Evolutionary conservation across 192 early-diverging fungal genomes (phyloP).

Genomic region (Fimicolochytrium jonesii): DNA sequence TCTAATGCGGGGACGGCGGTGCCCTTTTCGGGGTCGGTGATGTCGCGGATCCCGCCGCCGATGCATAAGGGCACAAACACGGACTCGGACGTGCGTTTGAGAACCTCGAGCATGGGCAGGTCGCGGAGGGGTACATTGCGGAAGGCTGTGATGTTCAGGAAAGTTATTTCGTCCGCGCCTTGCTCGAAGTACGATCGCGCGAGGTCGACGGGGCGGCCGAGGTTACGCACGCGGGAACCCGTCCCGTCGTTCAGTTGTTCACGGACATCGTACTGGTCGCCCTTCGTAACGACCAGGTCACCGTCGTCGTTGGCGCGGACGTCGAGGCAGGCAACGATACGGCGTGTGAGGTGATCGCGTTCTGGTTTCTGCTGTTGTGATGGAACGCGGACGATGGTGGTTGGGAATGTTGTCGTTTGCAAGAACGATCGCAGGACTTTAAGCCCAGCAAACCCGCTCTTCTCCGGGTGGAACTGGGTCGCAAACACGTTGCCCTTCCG

Average conservation of each 20-base stretch:
- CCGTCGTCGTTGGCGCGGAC: slow-evolving; percentile 95
- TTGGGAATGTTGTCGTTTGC: slow-evolving; percentile 25
- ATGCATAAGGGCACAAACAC: slow-evolving; percentile 99
- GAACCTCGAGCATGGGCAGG: slow-evolving; percentile 93
- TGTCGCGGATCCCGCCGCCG: slow-evolving; percentile 95
- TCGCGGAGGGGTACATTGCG: slow-evolving; percentile 85
- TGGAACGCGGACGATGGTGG: not conserved
- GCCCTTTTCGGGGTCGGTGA: slow-evolving; percentile 76
- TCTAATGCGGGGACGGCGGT: slow-evolving; percentile 68
- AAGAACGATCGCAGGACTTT: slow-evolving; percentile 79
- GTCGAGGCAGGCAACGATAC: slow-evolving; percentile 96
- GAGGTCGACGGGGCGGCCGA: slow-evolving; percentile 96
- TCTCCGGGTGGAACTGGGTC: slow-evolving; percentile 99
- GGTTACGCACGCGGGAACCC: slow-evolving; percentile 75
- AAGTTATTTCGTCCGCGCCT: slow-evolving; percentile 97
- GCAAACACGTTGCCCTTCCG: slow-evolving; percentile 86
- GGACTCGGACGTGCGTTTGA: slow-evolving; percentile 75
- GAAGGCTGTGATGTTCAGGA: slow-evolving; percentile 99
- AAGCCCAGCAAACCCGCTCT: slow-evolving; percentile 87
- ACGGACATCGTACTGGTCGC: slow-evolving; percentile 98
- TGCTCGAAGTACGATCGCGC: slow-evolving; percentile 87
- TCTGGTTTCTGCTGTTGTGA: too few relatives aligned
- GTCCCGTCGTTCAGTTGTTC: slow-evolving; percentile 49
- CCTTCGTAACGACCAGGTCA: slow-evolving; percentile 98
- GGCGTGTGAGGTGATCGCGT: slow-evolving; percentile 70